Evolutionary conservation across 495 filamentous ascomycete genomes (phyloP), one percentile per base, ranked within the genome.

Genomic region (Aspergillus heteromorphus): DNA sequence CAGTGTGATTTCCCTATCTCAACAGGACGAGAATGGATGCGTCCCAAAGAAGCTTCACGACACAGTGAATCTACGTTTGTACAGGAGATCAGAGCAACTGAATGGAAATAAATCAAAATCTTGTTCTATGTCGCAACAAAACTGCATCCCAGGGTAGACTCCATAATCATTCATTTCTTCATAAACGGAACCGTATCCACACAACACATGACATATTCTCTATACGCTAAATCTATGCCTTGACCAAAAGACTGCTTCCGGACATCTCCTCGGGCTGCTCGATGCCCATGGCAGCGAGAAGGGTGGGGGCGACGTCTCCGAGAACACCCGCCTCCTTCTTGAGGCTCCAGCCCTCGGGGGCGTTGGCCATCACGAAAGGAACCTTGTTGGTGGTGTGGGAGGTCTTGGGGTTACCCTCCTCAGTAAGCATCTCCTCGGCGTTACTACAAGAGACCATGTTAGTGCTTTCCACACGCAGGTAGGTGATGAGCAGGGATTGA

Each of bases 391-490:
- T 91, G 20, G 93, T 98, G 79, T 98, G 93, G 43, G 89, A 92
- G 13, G 93, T 98, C 83, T 98, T 98, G 42, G 93, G 93, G 65
- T 88, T 92, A 65, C 90, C 88, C 65, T 95, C 87, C 61, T 89
- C 83, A 71, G 88, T 97, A 73, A 96, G 82, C 93, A 98, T 98
- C 79, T 98, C 93, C 78, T 98, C 93, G 49, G 93, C 93, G 64
- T 98, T 98, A 51, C 83, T 85, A 50, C n/a, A 13, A 19, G 19
- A 30, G 29, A 48, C 0, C 27, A 25, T 42, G 38, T 54, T 19
- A 40, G 30, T 48, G 36, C 52, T 17, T 17, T 10, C 23, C 2
- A 25, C 1, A 42, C 19, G 45, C 21, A 27, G 19, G 11, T 3
- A 27, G 23, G 23, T n/a, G n/a, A 7, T 27, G 3, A 27, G 3